Percentiles rank a stretch among this genome's conserved stretches.
phyloP scores from a whole-genome alignment of 2,329 filamentous ascomycete species.

The Rhinocladiella mackenziei region DNA sequence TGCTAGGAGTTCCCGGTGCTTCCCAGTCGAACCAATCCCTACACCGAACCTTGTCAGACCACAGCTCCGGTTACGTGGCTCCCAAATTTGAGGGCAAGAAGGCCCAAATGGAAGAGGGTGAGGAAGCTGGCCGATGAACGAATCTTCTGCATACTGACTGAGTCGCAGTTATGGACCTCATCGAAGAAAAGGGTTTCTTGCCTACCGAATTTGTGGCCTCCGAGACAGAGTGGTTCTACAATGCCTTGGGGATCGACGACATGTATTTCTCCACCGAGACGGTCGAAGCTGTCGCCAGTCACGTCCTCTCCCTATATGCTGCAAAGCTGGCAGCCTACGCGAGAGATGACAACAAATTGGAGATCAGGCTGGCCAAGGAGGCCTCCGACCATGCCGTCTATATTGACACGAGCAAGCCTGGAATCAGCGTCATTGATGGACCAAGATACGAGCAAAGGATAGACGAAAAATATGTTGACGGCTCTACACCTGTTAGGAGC shows the following conservation, averaged over 20 bases:
- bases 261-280: conserved; percentile 94
- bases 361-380: conserved; percentile 95
- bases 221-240: conserved; percentile 95
- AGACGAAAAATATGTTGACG: conserved; percentile 91
- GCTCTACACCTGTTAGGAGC: conserved; percentile 63
- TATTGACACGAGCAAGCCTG: conserved; percentile 93
- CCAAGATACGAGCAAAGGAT: conserved; percentile 92
- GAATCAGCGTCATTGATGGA: conserved; percentile 68
- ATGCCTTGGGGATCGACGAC: conserved; percentile 94
- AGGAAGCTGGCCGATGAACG: conserved; percentile 32
- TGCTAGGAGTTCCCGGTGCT: conserved; percentile 67
- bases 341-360: conserved; percentile 85
- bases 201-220: conserved; percentile 75
- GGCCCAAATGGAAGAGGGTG: conserved; percentile 80
- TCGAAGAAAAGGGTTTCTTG: conserved; percentile 78
- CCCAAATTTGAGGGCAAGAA: conserved; percentile 90
- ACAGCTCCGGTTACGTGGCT: conserved; percentile 89
- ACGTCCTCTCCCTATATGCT: conserved; percentile 93
- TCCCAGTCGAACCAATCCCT: conserved; percentile 44
- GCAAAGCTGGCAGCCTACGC: conserved; percentile 94
- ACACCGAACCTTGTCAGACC: conserved; percentile 74
- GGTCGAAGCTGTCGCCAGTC: conserved; percentile 80
- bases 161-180: conserved; percentile 68
- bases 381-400: conserved; percentile 93
- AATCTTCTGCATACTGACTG: conserved; percentile 28